A percentile compares a stretch with the other conserved stretches of the same genome.
Conservation (phyloP, 495 filamentous ascomycete species). For the Lentithecium fluviatile region DNA sequence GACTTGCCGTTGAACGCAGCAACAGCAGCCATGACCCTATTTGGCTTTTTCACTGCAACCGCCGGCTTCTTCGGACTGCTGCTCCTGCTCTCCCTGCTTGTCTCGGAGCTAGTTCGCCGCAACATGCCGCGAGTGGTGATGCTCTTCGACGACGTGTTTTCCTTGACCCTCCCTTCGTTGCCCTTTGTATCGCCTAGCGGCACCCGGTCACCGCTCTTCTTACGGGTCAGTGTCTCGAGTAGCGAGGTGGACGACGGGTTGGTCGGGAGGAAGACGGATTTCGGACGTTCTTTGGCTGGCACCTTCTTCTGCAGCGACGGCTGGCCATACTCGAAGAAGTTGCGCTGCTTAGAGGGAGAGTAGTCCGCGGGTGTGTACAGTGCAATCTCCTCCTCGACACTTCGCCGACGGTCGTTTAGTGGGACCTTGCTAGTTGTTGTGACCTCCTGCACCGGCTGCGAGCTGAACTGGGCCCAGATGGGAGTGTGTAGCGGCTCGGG, state of each 20-base stretch:
- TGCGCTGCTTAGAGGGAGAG: slow-evolving; percentile 63
- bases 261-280: slow-evolving; percentile 50
- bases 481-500: slow-evolving; percentile 58
- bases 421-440: slow-evolving; percentile 41
- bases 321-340: slow-evolving; percentile 59
- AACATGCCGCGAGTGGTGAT: slow-evolving; percentile 13
- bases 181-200: slow-evolving; percentile 28
- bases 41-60: slow-evolving; percentile 35
- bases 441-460: slow-evolving; percentile 48
- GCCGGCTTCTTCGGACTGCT: slow-evolving; percentile 45
- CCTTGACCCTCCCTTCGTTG: slow-evolving; percentile 22
- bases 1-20: slow-evolving; percentile 57
- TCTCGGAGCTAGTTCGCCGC: slow-evolving; percentile 26
- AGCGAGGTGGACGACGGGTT: slow-evolving; percentile 25
- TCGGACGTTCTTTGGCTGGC: slow-evolving; percentile 49
- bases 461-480: slow-evolving; percentile 72
- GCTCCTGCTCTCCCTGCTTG: slow-evolving; percentile 33
- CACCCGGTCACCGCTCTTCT: slow-evolving; percentile 27
- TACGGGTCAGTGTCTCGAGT: slow-evolving; percentile 25
- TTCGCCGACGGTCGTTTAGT: slow-evolving; percentile 42
- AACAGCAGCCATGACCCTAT: slow-evolving; percentile 65
- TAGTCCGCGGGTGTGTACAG: slow-evolving; percentile 63
- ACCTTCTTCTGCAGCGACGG: slow-evolving; percentile 52
- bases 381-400: slow-evolving; percentile 58
- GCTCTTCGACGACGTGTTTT: neutral